A percentile compares a stretch with the other conserved stretches of the same genome.
Evolutionary conservation across 202 grass and related monocot species (phyloP).

Genomic region (Saccharum hybrid): DNA sequence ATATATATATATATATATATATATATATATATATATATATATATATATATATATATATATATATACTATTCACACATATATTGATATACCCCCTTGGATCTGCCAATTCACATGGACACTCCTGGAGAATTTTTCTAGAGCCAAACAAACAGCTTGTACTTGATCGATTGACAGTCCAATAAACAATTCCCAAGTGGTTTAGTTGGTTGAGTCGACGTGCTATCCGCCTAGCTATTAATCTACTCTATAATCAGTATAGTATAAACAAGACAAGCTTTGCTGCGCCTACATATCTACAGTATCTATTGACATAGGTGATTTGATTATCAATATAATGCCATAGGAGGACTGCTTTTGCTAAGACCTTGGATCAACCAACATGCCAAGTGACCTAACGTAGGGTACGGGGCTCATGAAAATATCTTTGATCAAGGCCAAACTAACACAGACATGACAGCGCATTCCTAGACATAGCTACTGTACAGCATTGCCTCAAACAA

Average conservation of each 20-base stretch:
- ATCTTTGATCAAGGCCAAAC: conserved; percentile 24
- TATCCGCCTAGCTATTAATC: neutral
- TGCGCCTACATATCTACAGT: conserved; percentile 23
- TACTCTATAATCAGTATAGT: neutral
- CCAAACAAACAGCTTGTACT: neutral
- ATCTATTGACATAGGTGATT: neutral
- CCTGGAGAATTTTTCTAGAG: neutral
- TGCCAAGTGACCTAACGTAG: conserved; percentile 9
- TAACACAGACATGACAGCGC: conserved; percentile 27
- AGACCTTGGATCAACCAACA: conserved; percentile 42
- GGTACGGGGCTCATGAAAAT: conserved; percentile 18
- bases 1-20: neutral
- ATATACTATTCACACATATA: too few species aligned
- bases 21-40: too few species aligned
- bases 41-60: too few species aligned
- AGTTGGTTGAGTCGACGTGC: conserved; percentile 23
- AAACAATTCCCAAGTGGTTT: conserved; percentile 13
- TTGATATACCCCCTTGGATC: conserved; percentile 21
- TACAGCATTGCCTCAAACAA: conserved; percentile 2
- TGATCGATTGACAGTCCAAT: neutral
- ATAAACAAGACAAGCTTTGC: conserved; percentile 18
- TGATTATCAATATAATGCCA: neutral
- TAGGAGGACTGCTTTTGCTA: conserved; percentile 38
- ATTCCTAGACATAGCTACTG: conserved; percentile 11
- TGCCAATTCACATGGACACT: conserved; percentile 8